phyloP scores from a whole-genome alignment of 495 filamentous ascomycete species.

The Talaromyces ruber region DNA sequence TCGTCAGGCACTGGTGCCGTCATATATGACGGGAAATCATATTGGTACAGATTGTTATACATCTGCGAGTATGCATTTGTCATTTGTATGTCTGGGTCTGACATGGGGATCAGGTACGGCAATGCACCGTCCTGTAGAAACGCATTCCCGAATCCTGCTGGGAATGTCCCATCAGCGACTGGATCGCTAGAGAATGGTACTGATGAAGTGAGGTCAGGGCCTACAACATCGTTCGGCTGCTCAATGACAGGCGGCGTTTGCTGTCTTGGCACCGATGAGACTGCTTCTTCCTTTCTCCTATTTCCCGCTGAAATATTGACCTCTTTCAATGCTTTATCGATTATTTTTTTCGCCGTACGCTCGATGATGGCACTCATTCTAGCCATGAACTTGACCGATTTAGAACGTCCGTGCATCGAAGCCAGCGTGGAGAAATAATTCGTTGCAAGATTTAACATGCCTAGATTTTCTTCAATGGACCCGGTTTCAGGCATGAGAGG shows the following conservation, averaged over 20 bases:
- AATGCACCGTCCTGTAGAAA: neutral
- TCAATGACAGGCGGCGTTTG: neutral
- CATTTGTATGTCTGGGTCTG: neutral
- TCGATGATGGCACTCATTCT: slow-evolving; percentile 85
- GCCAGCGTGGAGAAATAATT: slow-evolving; percentile 74
- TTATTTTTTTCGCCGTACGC: slow-evolving; percentile 74
- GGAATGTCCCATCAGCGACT: neutral
- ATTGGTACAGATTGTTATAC: neutral
- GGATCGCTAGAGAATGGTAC: neutral
- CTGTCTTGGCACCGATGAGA: slow-evolving; percentile 5
- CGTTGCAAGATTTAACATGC: slow-evolving; percentile 79
- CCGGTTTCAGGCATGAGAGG: slow-evolving; percentile 55
- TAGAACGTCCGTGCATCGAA: slow-evolving; percentile 53
- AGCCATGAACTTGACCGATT: slow-evolving; percentile 81
- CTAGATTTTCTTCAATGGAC: slow-evolving; percentile 67
- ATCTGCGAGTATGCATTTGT: neutral
- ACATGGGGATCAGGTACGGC: neutral
- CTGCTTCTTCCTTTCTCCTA: slow-evolving; percentile 8
- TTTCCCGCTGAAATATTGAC: neutral
- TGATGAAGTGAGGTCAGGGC: neutral
- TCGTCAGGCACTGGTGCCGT: neutral
- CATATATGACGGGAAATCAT: neutral
- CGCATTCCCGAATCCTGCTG: neutral
- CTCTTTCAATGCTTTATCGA: slow-evolving; percentile 76
- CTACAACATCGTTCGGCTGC: neutral